Conservation (phyloP, 768 basidiomycete species). For the Pilatotrama ljubarskyi region DNA sequence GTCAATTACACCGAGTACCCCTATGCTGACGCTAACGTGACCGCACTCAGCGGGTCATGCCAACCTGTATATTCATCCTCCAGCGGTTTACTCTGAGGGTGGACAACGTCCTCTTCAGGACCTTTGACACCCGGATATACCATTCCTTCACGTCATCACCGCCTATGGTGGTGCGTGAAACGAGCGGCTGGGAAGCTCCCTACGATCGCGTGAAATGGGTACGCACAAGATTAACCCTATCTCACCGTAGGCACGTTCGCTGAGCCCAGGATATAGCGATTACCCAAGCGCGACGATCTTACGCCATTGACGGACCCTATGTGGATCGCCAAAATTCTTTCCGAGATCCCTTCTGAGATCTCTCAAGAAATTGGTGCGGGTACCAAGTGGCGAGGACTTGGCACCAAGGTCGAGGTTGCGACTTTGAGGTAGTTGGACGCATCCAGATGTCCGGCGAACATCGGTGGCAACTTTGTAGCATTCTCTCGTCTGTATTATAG, state of each 20-base stretch:
- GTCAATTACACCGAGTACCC: neutral
- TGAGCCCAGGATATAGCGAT: slow-evolving; percentile 42
- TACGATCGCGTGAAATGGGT: slow-evolving; percentile 82
- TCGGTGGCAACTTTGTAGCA: no score
- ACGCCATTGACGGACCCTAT: slow-evolving; percentile 85
- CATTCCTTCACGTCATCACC: slow-evolving; percentile 71
- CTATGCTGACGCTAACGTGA: neutral
- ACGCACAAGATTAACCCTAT: slow-evolving; percentile 26
- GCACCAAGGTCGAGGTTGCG: slow-evolving; percentile 60
- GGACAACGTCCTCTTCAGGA: slow-evolving; percentile 91
- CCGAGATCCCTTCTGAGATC: slow-evolving; percentile 56
- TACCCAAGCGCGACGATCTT: slow-evolving; percentile 76
- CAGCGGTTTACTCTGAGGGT: slow-evolving; percentile 91
- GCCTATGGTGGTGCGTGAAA: slow-evolving; percentile 73
- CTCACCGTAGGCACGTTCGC: neutral
- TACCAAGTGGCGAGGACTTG: slow-evolving; percentile 86
- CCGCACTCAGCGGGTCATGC: slow-evolving; percentile 85
- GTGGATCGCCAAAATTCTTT: slow-evolving; percentile 74
- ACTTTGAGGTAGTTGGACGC: slow-evolving; percentile 26
- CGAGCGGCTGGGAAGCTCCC: slow-evolving; percentile 87
- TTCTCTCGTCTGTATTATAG: neutral
- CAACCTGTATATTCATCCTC: slow-evolving; percentile 89
- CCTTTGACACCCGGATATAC: slow-evolving; percentile 86
- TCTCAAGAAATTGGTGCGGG: slow-evolving; percentile 65
- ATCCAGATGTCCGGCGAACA: neutral